Conservation (phyloP, 441 rosid genomes). For the Corymbia citriodora region DNA sequence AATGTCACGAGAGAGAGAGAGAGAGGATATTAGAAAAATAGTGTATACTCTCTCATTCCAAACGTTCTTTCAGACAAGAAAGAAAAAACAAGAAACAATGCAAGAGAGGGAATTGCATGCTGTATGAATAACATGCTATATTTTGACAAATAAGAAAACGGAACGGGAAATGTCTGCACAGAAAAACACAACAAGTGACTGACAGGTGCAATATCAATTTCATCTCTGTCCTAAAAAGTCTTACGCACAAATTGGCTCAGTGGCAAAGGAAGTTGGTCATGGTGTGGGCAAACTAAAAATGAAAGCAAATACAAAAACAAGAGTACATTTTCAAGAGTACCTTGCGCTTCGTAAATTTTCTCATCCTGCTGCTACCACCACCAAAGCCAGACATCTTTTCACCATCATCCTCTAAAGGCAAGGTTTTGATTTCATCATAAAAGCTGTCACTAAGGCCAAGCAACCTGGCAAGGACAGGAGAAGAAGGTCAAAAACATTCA, state of each 20-base stretch:
- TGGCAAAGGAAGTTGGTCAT: background rate
- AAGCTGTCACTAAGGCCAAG: constrained; percentile 50
- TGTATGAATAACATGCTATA: background rate
- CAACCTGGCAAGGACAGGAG: constrained; percentile 39
- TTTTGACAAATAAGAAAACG: background rate
- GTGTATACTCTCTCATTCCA: background rate
- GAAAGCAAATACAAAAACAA: background rate
- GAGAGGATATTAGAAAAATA: background rate
- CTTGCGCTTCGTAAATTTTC: constrained; percentile 47
- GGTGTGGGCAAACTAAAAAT: background rate
- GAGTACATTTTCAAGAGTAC: constrained; percentile 10
- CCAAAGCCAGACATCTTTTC: constrained; percentile 19
- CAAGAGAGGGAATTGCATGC: background rate
- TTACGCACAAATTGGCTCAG: background rate
- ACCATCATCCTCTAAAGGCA: constrained; percentile 40
- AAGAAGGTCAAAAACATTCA: background rate
- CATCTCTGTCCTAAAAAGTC: background rate
- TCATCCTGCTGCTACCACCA: constrained; percentile 18
- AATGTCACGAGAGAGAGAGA: background rate
- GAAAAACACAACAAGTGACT: background rate
- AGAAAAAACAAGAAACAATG: background rate
- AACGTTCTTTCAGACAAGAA: background rate
- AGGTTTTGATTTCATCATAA: constrained; percentile 54
- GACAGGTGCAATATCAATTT: background rate
- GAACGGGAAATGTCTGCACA: background rate